These are phyloP conservation scores for Aurantiochytrium sp. DNA, from an alignment of 108 stramenopile species.

Conservation along the genomic window DNA sequence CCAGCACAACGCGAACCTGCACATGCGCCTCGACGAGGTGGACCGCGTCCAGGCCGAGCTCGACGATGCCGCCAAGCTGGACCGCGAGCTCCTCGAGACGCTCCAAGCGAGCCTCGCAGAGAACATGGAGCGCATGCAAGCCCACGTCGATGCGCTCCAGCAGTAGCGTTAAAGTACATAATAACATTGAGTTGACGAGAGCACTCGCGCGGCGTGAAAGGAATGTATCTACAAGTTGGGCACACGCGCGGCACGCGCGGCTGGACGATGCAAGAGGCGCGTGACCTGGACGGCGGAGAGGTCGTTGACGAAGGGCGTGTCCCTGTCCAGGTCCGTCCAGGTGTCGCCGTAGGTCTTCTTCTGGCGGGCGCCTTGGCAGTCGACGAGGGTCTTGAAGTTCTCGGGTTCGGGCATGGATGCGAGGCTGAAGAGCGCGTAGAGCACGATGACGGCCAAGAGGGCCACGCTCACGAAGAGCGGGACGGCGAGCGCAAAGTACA, in stretches of 20 bases:
- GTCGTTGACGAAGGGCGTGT: not conserved
- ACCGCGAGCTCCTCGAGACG: not conserved
- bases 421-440: not conserved
- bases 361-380: not conserved
- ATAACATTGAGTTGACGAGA: too few relatives aligned
- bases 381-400: not conserved
- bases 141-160: not conserved
- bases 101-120: not conserved
- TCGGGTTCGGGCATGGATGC: not conserved
- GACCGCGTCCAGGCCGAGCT: conserved; percentile 19
- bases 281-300: not conserved
- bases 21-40: conserved; percentile 17
- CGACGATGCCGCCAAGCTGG: not conserved
- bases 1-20: conserved; percentile 23
- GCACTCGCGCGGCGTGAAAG: too few relatives aligned
- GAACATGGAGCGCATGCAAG: not conserved
- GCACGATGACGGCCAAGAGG: not conserved
- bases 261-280: not conserved
- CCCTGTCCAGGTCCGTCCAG: not conserved
- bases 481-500: not conserved
- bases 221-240: too few relatives aligned
- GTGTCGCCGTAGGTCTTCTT: not conserved
- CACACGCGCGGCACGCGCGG: too few relatives aligned
- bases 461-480: not conserved
- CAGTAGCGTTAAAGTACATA: too few relatives aligned